Percentiles rank a stretch among this genome's conserved stretches.
Evolutionary conservation across 139 green algal species (phyloP).

Genomic region (Volvox reticuliferus): DNA sequence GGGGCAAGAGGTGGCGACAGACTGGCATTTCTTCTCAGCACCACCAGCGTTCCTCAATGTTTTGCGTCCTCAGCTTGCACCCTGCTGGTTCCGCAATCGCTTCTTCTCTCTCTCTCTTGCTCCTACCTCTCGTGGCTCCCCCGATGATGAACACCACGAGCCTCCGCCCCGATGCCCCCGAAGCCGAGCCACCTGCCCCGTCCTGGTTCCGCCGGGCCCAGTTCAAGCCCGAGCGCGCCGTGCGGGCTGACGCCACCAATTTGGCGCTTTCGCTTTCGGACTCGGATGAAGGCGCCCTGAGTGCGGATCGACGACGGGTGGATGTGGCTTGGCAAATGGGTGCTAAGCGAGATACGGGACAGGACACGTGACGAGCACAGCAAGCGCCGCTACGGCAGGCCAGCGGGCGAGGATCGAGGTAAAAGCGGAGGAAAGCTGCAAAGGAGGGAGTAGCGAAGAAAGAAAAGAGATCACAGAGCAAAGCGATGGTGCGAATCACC

Average conservation of each 20-base stretch:
- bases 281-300: constrained; percentile 41
- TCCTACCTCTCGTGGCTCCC: constrained; percentile 79
- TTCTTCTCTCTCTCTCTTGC: background rate
- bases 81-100: background rate
- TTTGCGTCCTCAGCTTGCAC: too few species aligned
- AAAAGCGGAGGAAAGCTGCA: too few species aligned
- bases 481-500: too few species aligned
- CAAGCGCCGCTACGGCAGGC: too few species aligned
- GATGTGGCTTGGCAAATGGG: background rate
- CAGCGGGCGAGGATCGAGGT: too few species aligned
- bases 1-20: background rate
- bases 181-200: background rate
- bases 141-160: constrained; percentile 93
- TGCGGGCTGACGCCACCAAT: constrained; percentile 39
- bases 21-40: too few species aligned
- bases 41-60: too few species aligned
- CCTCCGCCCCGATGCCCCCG: constrained; percentile 48
- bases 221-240: constrained; percentile 48
- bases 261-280: background rate
- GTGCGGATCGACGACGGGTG: background rate
- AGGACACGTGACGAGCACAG: too few species aligned
- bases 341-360: too few species aligned
- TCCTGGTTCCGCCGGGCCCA: constrained; percentile 51
- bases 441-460: too few species aligned
- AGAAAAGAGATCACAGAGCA: too few species aligned